Conservation (phyloP, 805 yeast species). For the Debaryomyces tyrocola region DNA sequence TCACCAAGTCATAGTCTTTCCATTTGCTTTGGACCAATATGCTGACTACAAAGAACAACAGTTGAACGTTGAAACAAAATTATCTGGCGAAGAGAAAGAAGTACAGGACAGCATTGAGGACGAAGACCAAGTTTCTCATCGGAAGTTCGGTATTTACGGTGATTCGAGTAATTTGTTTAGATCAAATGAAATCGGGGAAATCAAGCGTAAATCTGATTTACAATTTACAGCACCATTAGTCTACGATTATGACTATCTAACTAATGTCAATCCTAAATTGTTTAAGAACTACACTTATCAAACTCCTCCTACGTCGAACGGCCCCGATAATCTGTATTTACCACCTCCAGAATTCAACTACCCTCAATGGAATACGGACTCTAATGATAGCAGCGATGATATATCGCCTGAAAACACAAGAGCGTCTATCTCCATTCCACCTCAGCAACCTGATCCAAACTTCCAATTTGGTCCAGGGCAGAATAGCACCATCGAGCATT, state of each 20-base stretch:
- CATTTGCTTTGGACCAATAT: slow-evolving; percentile 47
- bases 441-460: background rate
- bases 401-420: background rate
- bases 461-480: background rate
- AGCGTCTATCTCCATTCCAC: slow-evolving; percentile 1
- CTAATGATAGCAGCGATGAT: background rate
- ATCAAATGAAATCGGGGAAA: background rate
- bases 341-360: slow-evolving; percentile 20
- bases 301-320: slow-evolving; percentile 22
- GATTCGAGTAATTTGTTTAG: background rate
- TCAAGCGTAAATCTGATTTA: background rate
- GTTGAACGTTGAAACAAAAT: background rate
- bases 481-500: background rate
- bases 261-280: slow-evolving; percentile 34
- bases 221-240: slow-evolving; percentile 38
- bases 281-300: slow-evolving; percentile 36
- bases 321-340: slow-evolving; percentile 1
- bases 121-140: background rate
- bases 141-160: background rate
- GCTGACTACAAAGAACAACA: slow-evolving; percentile 19
- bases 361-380: slow-evolving; percentile 19
- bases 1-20: slow-evolving; percentile 75
- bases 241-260: slow-evolving; percentile 41
- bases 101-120: background rate
- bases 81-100: background rate